Evolutionary conservation across 805 yeast genomes (phyloP).

Genomic region (Candida glaebosa): DNA sequence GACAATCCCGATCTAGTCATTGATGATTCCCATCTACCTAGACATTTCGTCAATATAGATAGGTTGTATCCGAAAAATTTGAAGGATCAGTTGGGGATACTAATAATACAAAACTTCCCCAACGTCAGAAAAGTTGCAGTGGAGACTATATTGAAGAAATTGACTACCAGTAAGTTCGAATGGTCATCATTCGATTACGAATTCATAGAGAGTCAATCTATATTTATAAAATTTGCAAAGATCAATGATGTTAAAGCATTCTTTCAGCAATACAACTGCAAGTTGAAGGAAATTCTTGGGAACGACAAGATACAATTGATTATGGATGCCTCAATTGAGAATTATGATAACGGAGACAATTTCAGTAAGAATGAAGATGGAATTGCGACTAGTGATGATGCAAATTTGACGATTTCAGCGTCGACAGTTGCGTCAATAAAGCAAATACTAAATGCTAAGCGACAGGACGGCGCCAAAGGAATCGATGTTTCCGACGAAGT

Average conservation of each 20-base stretch:
- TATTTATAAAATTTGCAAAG: conserved; percentile 29
- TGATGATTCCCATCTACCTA: conserved; percentile 15
- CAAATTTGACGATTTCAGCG: background rate
- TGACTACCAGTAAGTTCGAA: conserved; percentile 17
- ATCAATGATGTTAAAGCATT: conserved; percentile 16
- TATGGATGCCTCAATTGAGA: conserved; percentile 8
- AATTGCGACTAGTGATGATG: background rate
- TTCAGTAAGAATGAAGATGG: background rate
- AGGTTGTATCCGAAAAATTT: conserved; percentile 29
- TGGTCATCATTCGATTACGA: conserved; percentile 38
- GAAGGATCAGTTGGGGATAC: conserved; percentile 32
- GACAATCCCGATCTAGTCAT: conserved; percentile 1
- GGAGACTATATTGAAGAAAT: conserved; percentile 28
- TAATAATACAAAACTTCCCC: conserved; percentile 33
- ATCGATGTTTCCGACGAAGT: conserved; percentile 34
- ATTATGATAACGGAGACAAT: background rate
- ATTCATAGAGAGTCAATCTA: conserved; percentile 24
- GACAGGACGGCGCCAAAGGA: conserved; percentile 13
- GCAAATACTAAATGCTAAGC: background rate
- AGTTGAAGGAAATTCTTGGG: background rate
- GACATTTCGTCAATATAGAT: conserved; percentile 22
- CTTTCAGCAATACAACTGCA: background rate
- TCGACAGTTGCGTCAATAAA: background rate
- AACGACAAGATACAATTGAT: conserved; percentile 5
- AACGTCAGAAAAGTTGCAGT: conserved; percentile 23